phyloP scores from a whole-genome alignment of 257 asterid species.

The Solanum chiquidenum region DNA sequence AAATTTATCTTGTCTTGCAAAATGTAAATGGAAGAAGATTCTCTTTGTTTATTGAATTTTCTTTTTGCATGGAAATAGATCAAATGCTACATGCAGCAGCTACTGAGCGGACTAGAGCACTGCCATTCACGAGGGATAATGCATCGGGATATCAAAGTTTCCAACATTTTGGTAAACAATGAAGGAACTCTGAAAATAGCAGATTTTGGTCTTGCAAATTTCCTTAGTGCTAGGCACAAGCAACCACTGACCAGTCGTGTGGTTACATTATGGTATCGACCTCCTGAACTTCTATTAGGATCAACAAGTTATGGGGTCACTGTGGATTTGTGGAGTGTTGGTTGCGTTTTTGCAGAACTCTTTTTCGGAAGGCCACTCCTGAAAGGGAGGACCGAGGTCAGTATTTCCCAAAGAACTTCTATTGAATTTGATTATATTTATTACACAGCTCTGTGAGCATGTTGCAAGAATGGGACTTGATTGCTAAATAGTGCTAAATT shows the following conservation, averaged over 20 bases:
- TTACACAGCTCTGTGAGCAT: not conserved
- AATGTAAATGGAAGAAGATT: not conserved
- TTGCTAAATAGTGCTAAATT: not conserved
- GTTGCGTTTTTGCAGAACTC: conserved; percentile 91
- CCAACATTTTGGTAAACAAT: conserved; percentile 75
- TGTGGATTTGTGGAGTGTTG: conserved; percentile 89
- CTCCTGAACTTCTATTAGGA: conserved; percentile 91
- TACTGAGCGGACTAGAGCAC: conserved; percentile 67
- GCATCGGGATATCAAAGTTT: conserved; percentile 83
- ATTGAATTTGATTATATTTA: not conserved
- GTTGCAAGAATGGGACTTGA: not conserved
- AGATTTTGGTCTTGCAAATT: conserved; percentile 91
- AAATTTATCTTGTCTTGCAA: not conserved
- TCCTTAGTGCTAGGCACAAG: conserved; percentile 32
- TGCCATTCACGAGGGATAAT: conserved; percentile 76
- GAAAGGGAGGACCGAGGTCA: conserved; percentile 92
- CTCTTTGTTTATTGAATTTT: not conserved
- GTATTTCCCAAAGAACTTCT: not conserved
- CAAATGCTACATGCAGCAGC: conserved; percentile 87
- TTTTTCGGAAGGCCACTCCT: conserved; percentile 79
- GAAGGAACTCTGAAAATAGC: conserved; percentile 73
- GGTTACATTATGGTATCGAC: conserved; percentile 95
- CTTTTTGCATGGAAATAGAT: conserved; percentile 38
- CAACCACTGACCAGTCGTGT: conserved; percentile 79
- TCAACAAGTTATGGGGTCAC: conserved; percentile 65